A percentile compares a stretch with the other conserved stretches of the same genome.
phyloP scores from a whole-genome alignment of 108 stramenopile species.

The Pseudonitzschia pungens region DNA sequence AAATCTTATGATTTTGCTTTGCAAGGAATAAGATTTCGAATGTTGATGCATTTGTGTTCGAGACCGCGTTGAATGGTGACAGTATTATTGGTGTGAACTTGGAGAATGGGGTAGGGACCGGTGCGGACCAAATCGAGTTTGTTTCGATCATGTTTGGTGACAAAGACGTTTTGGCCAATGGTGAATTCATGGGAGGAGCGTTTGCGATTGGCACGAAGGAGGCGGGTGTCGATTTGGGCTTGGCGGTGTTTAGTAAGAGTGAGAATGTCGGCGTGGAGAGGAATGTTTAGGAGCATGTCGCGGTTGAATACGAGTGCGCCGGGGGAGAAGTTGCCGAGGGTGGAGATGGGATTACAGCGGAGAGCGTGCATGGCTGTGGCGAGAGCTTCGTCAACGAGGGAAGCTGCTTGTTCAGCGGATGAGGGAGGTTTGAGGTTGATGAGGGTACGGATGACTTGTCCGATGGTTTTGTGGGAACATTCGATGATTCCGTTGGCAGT shows the following conservation, averaged over 20 bases:
- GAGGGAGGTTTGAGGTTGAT: neutral
- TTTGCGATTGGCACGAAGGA: neutral
- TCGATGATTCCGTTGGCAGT: slow-evolving; percentile 42
- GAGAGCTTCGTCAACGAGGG: neutral
- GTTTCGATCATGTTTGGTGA: neutral
- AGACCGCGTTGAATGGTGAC: neutral
- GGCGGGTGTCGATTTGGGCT: neutral
- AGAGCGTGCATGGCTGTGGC: slow-evolving; percentile 31
- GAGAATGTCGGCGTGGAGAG: slow-evolving; percentile 1
- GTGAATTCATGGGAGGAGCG: neutral
- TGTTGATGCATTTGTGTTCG: neutral
- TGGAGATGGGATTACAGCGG: slow-evolving; percentile 9
- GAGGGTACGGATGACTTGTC: slow-evolving; percentile 23
- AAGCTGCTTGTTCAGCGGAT: neutral
- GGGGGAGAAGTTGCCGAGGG: slow-evolving; percentile 17
- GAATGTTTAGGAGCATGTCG: slow-evolving; percentile 48
- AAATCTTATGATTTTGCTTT: neutral
- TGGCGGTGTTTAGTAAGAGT: neutral
- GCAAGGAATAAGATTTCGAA: neutral
- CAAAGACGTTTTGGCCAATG: neutral
- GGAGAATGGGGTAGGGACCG: neutral
- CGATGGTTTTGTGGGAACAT: slow-evolving; percentile 34
- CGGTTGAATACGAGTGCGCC: slow-evolving; percentile 42
- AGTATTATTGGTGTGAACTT: neutral
- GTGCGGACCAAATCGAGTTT: neutral